Evolutionary conservation across 805 yeast species (phyloP).

Genomic region (Myxozyma melibiosi): DNA sequence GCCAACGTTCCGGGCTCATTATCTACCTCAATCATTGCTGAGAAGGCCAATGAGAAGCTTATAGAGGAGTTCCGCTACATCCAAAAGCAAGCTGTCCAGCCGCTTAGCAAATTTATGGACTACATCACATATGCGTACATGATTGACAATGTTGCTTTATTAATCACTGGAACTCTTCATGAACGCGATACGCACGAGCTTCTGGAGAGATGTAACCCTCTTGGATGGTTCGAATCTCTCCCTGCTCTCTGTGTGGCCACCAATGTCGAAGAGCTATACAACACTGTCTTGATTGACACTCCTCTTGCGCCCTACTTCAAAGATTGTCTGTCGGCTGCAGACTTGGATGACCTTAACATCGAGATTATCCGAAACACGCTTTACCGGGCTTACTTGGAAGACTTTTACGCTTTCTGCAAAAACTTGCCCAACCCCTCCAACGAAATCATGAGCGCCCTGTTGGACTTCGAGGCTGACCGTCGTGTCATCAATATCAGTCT

Average conservation of each 20-base stretch:
- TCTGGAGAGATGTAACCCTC: slow-evolving; percentile 87
- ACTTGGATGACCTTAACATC: slow-evolving; percentile 90
- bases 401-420: slow-evolving; percentile 68
- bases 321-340: slow-evolving; percentile 76
- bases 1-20: slow-evolving; percentile 81
- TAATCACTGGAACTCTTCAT: slow-evolving; percentile 96
- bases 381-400: slow-evolving; percentile 91
- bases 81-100: slow-evolving; percentile 79
- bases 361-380: slow-evolving; percentile 91
- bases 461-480: slow-evolving; percentile 93
- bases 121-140: slow-evolving; percentile 93
- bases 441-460: slow-evolving; percentile 75
- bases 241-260: slow-evolving; percentile 95
- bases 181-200: slow-evolving; percentile 90
- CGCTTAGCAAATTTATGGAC: slow-evolving; percentile 81
- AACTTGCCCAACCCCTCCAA: slow-evolving; percentile 73
- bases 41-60: slow-evolving; percentile 69
- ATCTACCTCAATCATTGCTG: slow-evolving; percentile 84
- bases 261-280: slow-evolving; percentile 89
- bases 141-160: slow-evolving; percentile 95
- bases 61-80: slow-evolving; percentile 84
- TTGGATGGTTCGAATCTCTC: slow-evolving; percentile 97
- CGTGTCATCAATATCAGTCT: slow-evolving; percentile 88
- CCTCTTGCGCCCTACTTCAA: slow-evolving; percentile 97
- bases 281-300: slow-evolving; percentile 90